These are phyloP conservation scores for Stenogyne calaminthoides DNA, from an alignment of 305 asterid genomes.

Conservation along the genomic window DNA sequence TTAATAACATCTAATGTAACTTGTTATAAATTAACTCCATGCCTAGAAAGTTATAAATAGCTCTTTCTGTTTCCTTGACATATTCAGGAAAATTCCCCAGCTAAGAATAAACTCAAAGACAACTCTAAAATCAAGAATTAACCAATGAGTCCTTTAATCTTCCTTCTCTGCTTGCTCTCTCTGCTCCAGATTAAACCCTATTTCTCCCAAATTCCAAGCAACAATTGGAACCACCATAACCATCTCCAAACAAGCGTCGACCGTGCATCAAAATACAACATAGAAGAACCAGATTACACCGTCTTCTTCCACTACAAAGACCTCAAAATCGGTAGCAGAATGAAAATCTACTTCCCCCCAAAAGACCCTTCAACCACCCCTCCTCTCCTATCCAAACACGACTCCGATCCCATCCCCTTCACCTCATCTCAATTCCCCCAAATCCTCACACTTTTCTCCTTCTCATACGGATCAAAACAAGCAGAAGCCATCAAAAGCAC, in stretches of 20 bases:
- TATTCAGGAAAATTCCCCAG: too few species aligned
- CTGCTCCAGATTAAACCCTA: constrained; percentile 31
- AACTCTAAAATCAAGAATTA: too few species aligned
- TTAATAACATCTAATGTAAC: too few species aligned
- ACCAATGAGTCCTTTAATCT: constrained; percentile 15
- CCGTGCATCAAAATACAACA: constrained; percentile 5
- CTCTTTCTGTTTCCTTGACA: background rate
- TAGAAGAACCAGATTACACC: constrained; percentile 44
- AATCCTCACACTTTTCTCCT: constrained; percentile 35
- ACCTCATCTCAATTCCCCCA: constrained; percentile 21
- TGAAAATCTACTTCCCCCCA: constrained; percentile 46
- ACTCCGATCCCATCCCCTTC: constrained; percentile 50
- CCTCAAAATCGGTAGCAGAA: constrained; percentile 44
- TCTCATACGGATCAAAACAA: constrained; percentile 36
- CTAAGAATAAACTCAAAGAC: too few species aligned
- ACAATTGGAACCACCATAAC: constrained; percentile 26
- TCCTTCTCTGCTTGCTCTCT: constrained; percentile 33
- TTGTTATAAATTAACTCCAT: too few species aligned
- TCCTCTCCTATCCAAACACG: constrained; percentile 46
- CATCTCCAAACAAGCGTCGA: constrained; percentile 28
- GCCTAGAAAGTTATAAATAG: too few species aligned
- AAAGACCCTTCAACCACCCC: constrained; percentile 47
- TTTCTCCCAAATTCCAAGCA: background rate
- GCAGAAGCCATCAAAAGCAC: constrained; percentile 55
- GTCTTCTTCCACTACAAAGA: constrained; percentile 51